phyloP scores from a whole-genome alignment of 331 rosid species.

The Stylosanthes scabra region DNA sequence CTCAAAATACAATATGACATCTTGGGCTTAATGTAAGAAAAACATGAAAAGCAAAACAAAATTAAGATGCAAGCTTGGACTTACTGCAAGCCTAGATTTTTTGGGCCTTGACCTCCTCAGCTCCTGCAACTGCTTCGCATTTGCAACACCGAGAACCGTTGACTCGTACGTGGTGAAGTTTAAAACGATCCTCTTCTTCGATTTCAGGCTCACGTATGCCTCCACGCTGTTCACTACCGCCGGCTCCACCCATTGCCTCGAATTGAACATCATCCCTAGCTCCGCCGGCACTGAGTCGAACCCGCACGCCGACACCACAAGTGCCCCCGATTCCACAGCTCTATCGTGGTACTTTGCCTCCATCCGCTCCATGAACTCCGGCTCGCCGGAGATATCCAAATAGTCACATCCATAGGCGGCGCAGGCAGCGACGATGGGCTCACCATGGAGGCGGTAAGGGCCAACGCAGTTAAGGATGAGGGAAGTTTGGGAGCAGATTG shows the following conservation, averaged over 20 bases:
- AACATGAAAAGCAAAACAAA: neutral
- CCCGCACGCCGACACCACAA: conserved; percentile 83
- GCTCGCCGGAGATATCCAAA: conserved; percentile 76
- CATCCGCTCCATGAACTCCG: conserved; percentile 82
- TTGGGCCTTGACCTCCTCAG: conserved; percentile 72
- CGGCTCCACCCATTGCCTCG: conserved; percentile 63
- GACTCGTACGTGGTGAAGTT: conserved; percentile 78
- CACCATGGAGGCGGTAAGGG: conserved; percentile 83
- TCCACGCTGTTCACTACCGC: conserved; percentile 58
- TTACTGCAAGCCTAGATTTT: conserved; percentile 67
- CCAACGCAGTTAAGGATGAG: conserved; percentile 88
- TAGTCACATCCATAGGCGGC: conserved; percentile 54
- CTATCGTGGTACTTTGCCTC: conserved; percentile 49
- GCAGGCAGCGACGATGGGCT: conserved; percentile 74
- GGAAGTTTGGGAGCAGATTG: conserved; percentile 34
- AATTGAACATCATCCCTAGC: conserved; percentile 67
- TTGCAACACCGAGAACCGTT: conserved; percentile 75
- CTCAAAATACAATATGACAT: no score
- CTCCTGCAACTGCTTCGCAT: conserved; percentile 53
- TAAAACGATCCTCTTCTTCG: conserved; percentile 62
- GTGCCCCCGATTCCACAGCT: conserved; percentile 58
- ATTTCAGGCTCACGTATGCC: conserved; percentile 76
- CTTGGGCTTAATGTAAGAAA: no score
- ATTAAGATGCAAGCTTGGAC: neutral
- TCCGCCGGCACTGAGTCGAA: conserved; percentile 90